A percentile compares a stretch with the other conserved stretches of the same genome.
Conservation (phyloP, 257 asterid genomes). For the Przewalskia tangutica region DNA sequence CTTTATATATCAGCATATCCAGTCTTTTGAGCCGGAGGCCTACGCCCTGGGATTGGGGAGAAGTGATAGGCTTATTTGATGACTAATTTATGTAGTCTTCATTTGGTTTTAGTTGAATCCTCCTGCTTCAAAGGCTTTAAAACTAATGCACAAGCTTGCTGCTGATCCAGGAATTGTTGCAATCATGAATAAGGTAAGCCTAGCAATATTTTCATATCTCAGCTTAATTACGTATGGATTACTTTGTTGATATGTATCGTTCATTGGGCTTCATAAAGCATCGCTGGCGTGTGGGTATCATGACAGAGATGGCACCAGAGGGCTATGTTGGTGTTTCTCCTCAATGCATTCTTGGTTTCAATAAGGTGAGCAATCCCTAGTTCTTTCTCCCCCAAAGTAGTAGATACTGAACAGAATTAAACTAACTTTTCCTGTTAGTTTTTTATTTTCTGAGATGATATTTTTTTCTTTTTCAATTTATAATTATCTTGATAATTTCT, state of each 20-base stretch:
- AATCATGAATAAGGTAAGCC: slow-evolving; percentile 81
- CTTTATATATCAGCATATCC: neutral
- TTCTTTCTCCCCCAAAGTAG: neutral
- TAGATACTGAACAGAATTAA: neutral
- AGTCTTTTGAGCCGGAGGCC: neutral
- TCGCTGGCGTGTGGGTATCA: slow-evolving; percentile 83
- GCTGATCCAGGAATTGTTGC: slow-evolving; percentile 94
- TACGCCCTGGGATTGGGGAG: neutral
- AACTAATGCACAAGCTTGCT: slow-evolving; percentile 87
- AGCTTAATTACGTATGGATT: slow-evolving; percentile 5
- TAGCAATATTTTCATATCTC: neutral
- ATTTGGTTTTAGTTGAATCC: slow-evolving; percentile 57
- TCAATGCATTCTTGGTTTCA: slow-evolving; percentile 81
- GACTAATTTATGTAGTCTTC: slow-evolving; percentile 6
- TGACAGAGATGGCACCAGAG: slow-evolving; percentile 95
- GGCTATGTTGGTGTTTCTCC: slow-evolving; percentile 94
- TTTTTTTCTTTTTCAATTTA: slow-evolving; percentile 2
- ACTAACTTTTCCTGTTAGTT: neutral
- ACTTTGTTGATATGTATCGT: neutral
- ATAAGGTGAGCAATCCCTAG: slow-evolving; percentile 48
- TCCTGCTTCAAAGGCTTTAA: slow-evolving; percentile 74
- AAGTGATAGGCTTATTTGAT: neutral
- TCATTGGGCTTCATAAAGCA: slow-evolving; percentile 48
- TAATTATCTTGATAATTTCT: slow-evolving; percentile 14
- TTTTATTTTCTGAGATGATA: slow-evolving; percentile 2